phyloP scores from a whole-genome alignment of 106 monocot genomes.

The Dendrobium officinale region DNA sequence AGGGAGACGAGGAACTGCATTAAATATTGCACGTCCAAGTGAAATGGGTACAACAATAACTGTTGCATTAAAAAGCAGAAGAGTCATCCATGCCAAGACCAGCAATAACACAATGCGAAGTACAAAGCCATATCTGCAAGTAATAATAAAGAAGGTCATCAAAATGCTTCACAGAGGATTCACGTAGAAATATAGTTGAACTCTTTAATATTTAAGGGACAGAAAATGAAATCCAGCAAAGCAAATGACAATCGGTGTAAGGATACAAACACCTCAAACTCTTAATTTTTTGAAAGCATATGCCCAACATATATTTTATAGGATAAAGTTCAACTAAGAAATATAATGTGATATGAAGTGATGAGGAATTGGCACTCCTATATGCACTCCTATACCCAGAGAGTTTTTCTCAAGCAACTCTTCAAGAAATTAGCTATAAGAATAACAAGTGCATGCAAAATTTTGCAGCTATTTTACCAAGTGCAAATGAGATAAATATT shows the following conservation, averaged over 20 bases:
- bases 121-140: constrained; percentile 81
- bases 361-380: too few relatives aligned
- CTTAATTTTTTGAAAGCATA: too few relatives aligned
- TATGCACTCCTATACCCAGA: not conserved
- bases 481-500: too few relatives aligned
- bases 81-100: constrained; percentile 91
- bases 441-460: not conserved
- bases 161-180: not conserved
- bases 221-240: not conserved
- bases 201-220: not conserved
- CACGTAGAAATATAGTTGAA: not conserved
- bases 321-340: too few relatives aligned
- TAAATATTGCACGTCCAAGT: constrained; percentile 74
- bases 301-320: too few relatives aligned
- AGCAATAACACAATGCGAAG: constrained; percentile 80
- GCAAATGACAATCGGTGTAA: not conserved
- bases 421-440: not conserved
- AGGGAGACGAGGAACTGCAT: constrained; percentile 83
- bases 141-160: not conserved
- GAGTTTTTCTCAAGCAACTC: not conserved
- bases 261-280: too few relatives aligned
- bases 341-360: too few relatives aligned
- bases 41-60: constrained; percentile 82
- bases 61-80: constrained; percentile 78
- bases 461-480: too few relatives aligned